Evolutionary conservation across 1,284 basidiomycete species (phyloP).

Genomic region (Moesziomyces sp.): DNA sequence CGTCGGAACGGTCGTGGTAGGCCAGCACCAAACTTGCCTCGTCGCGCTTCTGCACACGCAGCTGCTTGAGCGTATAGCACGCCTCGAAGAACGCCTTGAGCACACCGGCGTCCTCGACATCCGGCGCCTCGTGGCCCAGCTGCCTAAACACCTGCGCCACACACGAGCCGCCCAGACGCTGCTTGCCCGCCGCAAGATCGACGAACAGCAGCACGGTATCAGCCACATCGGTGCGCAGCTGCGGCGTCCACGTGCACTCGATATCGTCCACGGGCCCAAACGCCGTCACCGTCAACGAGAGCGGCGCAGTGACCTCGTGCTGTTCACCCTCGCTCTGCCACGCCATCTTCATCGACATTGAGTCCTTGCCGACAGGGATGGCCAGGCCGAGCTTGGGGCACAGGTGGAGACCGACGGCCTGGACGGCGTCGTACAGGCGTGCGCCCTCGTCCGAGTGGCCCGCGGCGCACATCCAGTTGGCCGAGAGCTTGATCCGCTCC

Average conservation of each 20-base stretch:
- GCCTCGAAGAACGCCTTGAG: constrained; percentile 85
- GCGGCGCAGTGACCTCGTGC: constrained; percentile 86
- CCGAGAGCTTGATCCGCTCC: constrained; percentile 86
- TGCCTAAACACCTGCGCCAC: constrained; percentile 94
- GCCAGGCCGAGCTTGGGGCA: constrained; percentile 94
- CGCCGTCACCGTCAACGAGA: constrained; percentile 93
- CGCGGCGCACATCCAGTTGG: constrained; percentile 99
- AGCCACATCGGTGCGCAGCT: constrained; percentile 75
- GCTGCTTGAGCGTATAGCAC: constrained; percentile 76
- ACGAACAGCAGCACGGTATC: constrained; percentile 82
- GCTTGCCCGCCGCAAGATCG: constrained; percentile 85
- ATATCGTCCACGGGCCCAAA: constrained; percentile 89
- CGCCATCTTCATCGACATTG: constrained; percentile 99
- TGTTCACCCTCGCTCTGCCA: constrained; percentile 77
- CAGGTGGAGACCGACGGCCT: constrained; percentile 90
- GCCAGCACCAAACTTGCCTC: constrained; percentile 81
- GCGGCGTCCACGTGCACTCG: constrained; percentile 89
- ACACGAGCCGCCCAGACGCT: constrained; percentile 91
- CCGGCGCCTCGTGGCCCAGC: constrained; percentile 86
- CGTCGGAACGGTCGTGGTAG: constrained; percentile 98
- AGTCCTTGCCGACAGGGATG: constrained; percentile 98
- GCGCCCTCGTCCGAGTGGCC: constrained; percentile 89
- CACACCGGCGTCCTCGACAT: constrained; percentile 81
- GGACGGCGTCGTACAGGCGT: constrained; percentile 89
- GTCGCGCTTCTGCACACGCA: constrained; percentile 65